Base-by-base conservation (phyloP, 2,329 filamentous ascomycete genomes). In the Penicillium nordicum region DNA sequence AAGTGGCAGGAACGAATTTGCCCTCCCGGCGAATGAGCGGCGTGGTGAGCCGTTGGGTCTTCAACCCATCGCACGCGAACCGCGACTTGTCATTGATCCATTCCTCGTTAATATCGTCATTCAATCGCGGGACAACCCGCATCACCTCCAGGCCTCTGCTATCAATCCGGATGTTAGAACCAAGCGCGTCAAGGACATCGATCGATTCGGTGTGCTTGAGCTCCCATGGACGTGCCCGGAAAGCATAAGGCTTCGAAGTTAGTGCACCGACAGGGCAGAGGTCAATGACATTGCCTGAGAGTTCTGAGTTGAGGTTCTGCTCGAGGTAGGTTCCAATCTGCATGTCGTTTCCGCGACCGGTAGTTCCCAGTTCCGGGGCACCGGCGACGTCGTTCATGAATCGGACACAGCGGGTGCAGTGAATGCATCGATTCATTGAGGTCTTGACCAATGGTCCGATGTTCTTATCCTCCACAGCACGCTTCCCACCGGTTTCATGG, bases 31-130 rank as follows among this genome's bases (percentile, higher is more conserved):
- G 89, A 68, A 97, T 87, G 61, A 99, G 79, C 41, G 94, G 94
- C 64, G 93, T 94, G 36, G 94, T 97, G 55, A 99, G 82, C 71
- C 94, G 86, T 78, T 99, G 94, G 45, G 93, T 97, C 84, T 92
- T 96, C 64, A 99, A 82, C 48, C 94, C 94, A 74, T 99, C 94
- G 74, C 92, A 96, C 41, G 94, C 93, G 74, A 97, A 99, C 63
- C 94, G 87, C 40, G 91, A 88, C 83, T 97, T 99, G 81, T 99
- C 94, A 77, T 97, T 94, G 75, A 99, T 97, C 94, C 94, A 99
- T 77, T 99, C 94, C 80, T 99, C 94, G 76, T 99, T 99, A 68
- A 99, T 86, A 69, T 97, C 92, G 72, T 99, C 94, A 74, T 99
- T 99, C 59, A 99, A 82, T 68, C 94, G 86, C 57, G 94, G 94